Evolutionary conservation across 2,329 filamentous ascomycete genomes (phyloP).

Genomic region (Fusarium sp.): DNA sequence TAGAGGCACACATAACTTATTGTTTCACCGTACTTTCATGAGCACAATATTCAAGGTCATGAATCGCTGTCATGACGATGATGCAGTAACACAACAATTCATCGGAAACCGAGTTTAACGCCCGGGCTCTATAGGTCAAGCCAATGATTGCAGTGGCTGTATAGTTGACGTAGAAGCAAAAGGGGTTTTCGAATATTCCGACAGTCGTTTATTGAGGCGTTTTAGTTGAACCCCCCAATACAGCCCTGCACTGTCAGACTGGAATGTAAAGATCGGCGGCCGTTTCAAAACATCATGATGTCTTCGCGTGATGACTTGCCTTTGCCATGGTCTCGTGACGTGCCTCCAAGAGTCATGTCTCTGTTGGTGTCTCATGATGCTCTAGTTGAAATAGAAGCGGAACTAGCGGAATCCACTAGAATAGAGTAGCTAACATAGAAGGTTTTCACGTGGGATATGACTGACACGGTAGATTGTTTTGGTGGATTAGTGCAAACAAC

Average conservation of each 20-base stretch:
- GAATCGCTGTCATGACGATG: not conserved
- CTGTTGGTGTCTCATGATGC: slow-evolving; percentile 24
- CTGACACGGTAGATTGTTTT: not conserved
- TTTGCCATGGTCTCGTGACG: slow-evolving; percentile 28
- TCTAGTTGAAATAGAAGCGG: slow-evolving; percentile 9
- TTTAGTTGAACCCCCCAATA: slow-evolving; percentile 8
- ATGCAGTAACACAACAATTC: not conserved
- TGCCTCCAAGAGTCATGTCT: slow-evolving; percentile 29
- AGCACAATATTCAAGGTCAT: not conserved
- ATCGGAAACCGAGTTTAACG: slow-evolving; percentile 17
- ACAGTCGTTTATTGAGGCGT: slow-evolving; percentile 10
- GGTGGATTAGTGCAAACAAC: not conserved
- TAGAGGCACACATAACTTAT: slow-evolving; percentile 14
- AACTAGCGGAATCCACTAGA: slow-evolving; percentile 10
- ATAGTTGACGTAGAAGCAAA: not conserved
- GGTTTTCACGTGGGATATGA: slow-evolving; percentile 12
- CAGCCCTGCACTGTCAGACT: slow-evolving; percentile 3
- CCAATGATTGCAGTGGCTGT: slow-evolving; percentile 22
- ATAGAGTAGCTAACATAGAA: not conserved
- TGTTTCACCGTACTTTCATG: slow-evolving; percentile 16
- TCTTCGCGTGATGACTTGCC: slow-evolving; percentile 25
- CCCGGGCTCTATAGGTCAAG: not conserved
- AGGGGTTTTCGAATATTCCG: not conserved
- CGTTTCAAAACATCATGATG: slow-evolving; percentile 21
- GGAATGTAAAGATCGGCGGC: slow-evolving; percentile 13